Conservation (phyloP, 148 eudicot genomes). For the Cornus suecica region DNA sequence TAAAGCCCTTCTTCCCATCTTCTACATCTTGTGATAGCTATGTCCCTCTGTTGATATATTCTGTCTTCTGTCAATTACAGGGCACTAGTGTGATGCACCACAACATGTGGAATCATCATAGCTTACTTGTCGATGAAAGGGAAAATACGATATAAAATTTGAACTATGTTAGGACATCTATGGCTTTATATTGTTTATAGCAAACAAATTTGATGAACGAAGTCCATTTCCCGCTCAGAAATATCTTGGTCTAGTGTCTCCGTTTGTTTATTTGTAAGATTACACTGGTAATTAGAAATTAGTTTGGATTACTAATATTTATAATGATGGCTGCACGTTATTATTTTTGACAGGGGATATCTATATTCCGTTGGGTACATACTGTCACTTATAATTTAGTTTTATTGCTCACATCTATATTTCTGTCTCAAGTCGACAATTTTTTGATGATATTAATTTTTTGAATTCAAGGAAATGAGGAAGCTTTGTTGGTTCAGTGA, state of each 20-base stretch:
- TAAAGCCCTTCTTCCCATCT: neutral
- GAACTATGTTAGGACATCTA: neutral
- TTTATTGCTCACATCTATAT: neutral
- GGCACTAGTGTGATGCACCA: neutral
- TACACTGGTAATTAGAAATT: neutral
- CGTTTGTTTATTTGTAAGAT: neutral
- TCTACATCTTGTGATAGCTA: neutral
- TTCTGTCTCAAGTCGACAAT: neutral
- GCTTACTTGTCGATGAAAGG: neutral
- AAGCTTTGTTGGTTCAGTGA: constrained; percentile 15
- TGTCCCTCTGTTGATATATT: too few species aligned
- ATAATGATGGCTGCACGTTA: neutral
- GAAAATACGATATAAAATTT: too few species aligned
- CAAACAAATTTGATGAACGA: too few species aligned
- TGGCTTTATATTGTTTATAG: too few species aligned
- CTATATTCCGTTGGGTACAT: neutral
- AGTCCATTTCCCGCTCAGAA: neutral
- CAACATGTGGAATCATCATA: neutral
- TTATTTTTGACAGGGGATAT: neutral
- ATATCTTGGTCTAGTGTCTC: neutral
- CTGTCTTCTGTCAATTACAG: neutral
- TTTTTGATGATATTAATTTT: neutral
- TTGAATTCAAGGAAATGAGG: constrained; percentile 13
- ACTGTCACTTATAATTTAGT: neutral
- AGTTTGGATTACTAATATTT: neutral